Percentiles rank a stretch among this genome's conserved stretches.
These are phyloP conservation scores for Myriangium duriaei DNA, from an alignment of 2,329 filamentous ascomycete genomes.

Conservation along the genomic window DNA sequence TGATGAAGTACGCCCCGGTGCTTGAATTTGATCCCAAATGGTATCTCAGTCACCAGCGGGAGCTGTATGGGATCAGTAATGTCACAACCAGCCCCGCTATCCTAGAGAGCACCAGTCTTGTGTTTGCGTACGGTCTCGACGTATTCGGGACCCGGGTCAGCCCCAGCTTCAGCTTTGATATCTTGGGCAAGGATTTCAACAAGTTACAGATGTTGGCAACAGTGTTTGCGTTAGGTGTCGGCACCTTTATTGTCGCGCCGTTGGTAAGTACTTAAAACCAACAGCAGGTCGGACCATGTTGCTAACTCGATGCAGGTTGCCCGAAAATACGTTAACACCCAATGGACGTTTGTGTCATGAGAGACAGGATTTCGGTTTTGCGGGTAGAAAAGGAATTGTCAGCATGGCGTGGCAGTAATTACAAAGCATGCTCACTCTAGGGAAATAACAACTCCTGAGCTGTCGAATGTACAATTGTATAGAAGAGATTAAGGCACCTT, in stretches of 20 bases:
- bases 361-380: too few species aligned
- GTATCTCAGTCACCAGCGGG: conserved; percentile 68
- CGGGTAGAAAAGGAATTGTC: too few species aligned
- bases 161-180: conserved; percentile 85
- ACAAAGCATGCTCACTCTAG: too few species aligned
- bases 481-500: too few species aligned
- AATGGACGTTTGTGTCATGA: conserved; percentile 39
- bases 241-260: conserved; percentile 67
- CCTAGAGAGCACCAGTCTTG: conserved; percentile 81
- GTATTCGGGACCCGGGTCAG: conserved; percentile 75
- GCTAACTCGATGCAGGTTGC: conserved; percentile 29
- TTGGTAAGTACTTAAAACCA: conserved; percentile 59
- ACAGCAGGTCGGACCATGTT: conserved; percentile 1
- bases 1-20: conserved; percentile 61
- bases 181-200: conserved; percentile 86
- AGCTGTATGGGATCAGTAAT: conserved; percentile 61
- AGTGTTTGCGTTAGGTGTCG: conserved; percentile 64
- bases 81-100: conserved; percentile 66
- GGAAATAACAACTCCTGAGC: too few species aligned
- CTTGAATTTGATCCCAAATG: conserved; percentile 76
- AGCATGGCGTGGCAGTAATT: too few species aligned
- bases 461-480: too few species aligned
- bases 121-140: conserved; percentile 81
- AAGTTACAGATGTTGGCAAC: conserved; percentile 76
- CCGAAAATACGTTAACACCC: conserved; percentile 55